These are phyloP conservation scores for Alectoria sarmentosa DNA, from an alignment of 495 filamentous ascomycete species.

Conservation along the genomic window DNA sequence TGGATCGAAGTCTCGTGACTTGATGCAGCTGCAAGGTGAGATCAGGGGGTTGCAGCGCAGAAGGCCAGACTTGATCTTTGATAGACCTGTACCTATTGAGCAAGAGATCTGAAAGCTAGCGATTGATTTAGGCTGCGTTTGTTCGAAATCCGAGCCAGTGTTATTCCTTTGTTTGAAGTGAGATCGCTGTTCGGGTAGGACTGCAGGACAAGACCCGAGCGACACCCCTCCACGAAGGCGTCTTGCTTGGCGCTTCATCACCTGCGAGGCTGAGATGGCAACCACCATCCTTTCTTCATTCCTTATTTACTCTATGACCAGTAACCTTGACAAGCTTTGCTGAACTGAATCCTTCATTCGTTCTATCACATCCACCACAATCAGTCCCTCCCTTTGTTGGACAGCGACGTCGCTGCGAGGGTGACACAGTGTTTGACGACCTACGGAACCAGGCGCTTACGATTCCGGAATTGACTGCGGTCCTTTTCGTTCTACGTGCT, in stretches of 20 bases:
- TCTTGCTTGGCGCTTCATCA: slow-evolving; percentile 10
- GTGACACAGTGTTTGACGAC: neutral
- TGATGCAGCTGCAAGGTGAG: slow-evolving; percentile 4
- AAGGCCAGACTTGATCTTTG: neutral
- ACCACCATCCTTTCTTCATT: slow-evolving; percentile 5
- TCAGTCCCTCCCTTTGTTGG: neutral
- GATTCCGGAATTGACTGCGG: neutral
- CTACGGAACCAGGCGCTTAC: slow-evolving; percentile 12
- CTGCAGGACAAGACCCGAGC: neutral
- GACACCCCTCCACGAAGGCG: neutral
- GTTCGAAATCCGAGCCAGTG: neutral
- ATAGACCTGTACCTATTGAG: neutral
- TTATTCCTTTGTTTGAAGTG: neutral
- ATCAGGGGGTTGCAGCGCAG: neutral
- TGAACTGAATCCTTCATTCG: neutral
- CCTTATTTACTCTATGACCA: neutral
- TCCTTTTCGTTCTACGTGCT: slow-evolving; percentile 7
- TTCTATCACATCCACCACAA: neutral
- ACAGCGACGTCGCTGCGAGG: neutral
- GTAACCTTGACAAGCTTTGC: neutral
- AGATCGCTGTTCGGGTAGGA: slow-evolving; percentile 1
- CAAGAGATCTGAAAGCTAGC: neutral
- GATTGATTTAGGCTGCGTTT: neutral
- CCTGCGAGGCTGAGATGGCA: slow-evolving; percentile 8
- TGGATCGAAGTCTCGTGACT: slow-evolving; percentile 20